These are phyloP conservation scores for Rhynchospora pubera DNA, from an alignment of 176 grass and related monocot genomes.

Conservation along the genomic window DNA sequence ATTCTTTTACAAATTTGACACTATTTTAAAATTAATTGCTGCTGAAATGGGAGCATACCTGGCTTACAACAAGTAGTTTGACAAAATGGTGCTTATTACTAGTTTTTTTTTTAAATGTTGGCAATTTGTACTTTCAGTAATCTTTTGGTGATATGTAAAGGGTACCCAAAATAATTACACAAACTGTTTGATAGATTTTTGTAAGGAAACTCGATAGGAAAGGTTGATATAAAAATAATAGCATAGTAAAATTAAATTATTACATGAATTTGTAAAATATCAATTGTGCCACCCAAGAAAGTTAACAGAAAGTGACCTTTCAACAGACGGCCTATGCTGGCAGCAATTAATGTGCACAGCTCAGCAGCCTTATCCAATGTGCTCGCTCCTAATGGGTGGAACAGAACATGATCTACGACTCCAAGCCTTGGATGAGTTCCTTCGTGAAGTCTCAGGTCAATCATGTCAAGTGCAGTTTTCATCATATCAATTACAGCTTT, in stretches of 20 bases:
- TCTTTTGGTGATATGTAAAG: not conserved
- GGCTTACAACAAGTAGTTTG: not conserved
- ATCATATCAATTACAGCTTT: constrained; percentile 50
- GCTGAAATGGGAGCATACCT: not conserved
- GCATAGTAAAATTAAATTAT: not conserved
- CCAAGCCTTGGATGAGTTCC: constrained; percentile 71
- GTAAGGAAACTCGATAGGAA: not conserved
- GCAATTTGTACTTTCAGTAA: not conserved
- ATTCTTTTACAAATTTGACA: not conserved
- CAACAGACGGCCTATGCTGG: constrained; percentile 42
- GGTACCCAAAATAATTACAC: not conserved
- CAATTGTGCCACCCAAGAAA: not conserved
- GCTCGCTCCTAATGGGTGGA: constrained; percentile 49
- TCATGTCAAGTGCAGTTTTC: constrained; percentile 35
- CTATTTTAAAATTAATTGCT: not conserved
- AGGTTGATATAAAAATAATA: not conserved
- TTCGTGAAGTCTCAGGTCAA: constrained; percentile 46
- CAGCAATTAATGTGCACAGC: constrained; percentile 37
- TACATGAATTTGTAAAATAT: not conserved
- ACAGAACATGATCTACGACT: constrained; percentile 66
- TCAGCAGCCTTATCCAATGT: constrained; percentile 35
- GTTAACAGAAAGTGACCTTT: constrained; percentile 25
- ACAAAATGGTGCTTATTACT: not conserved
- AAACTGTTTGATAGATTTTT: not conserved
- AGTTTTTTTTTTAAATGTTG: too few relatives aligned